Evolutionary conservation across 2,329 filamentous ascomycete genomes (phyloP), one percentile per base, ranked within the genome.

Genomic region (Ceratocystis albifundus): DNA sequence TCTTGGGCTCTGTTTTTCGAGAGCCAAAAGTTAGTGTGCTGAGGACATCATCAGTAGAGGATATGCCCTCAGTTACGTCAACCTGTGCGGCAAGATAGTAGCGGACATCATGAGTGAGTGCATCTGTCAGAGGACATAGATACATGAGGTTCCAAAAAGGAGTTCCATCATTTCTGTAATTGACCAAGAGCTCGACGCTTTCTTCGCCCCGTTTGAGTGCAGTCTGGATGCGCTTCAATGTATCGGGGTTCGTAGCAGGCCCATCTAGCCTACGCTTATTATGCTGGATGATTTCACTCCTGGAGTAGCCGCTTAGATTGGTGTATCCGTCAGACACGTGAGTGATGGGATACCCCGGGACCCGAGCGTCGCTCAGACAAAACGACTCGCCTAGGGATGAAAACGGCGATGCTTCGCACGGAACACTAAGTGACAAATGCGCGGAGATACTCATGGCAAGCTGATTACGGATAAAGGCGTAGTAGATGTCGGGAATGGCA

Each of bases 111-210:
- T 82, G 82, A 0, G 75, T 66, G 1, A 66, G 70, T 0, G 73
- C 71, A 67, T 83, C 79, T 28, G 77, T 74, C 0, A 86, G 72
- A 0, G 84, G 83, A 61, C 80, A 77, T 1, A 80, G 72, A 62
- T 81, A 83, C 0, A 85, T 73, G 7, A 85, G 71, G 63, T 84
- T 85, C 80, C 80, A 83, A 69, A 82, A 83, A 0, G 80, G 79
- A 25, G 77, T 75, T 7, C 80, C 80, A 61, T 79, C 78, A 66
- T 80, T 78, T 20, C 76, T 76, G 67, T 80, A 79, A 68, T 82
- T 83, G 6, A 83, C 74, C 2, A 83, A 69, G 1, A 83, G 72
- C 68, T 83, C 80, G 0, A 80, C 76, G 0, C 74, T 76, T 67
- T 81, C 80, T 64, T 80, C 74, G 0, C 74, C 73, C 1, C 72